Conservation (phyloP, 805 yeast genomes). For the Pichia insulana region DNA sequence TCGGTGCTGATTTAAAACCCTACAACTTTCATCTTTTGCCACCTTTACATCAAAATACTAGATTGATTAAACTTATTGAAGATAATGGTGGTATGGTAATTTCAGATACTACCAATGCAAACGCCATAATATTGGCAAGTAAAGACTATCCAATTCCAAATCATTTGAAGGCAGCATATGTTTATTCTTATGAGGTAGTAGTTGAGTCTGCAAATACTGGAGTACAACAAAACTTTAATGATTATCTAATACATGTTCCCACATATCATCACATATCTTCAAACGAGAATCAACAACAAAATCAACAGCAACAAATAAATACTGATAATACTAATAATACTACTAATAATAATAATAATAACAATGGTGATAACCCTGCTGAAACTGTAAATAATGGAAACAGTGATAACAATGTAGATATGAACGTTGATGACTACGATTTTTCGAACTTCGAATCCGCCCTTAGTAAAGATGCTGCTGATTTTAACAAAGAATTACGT, state of each 20-base stretch:
- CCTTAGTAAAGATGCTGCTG: background rate
- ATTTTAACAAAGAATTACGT: background rate
- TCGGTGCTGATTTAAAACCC: slow-evolving; percentile 11
- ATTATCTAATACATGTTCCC: slow-evolving; percentile 13
- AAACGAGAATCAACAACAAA: background rate
- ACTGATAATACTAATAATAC: no score
- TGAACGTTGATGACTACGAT: background rate
- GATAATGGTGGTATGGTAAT: slow-evolving; percentile 16
- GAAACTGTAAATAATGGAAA: background rate
- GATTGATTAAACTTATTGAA: slow-evolving; percentile 8
- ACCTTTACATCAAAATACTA: slow-evolving; percentile 10
- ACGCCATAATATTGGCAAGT: slow-evolving; percentile 12
- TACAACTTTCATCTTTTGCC: slow-evolving; percentile 15
- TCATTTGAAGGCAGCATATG: slow-evolving; percentile 11
- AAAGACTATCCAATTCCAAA: slow-evolving; percentile 8
- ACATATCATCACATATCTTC: slow-evolving; percentile 2
- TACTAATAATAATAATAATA: no score
- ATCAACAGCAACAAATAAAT: background rate
- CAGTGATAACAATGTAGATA: background rate
- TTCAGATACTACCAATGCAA: slow-evolving; percentile 9
- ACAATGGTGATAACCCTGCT: no score
- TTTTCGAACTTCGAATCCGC: slow-evolving; percentile 1
- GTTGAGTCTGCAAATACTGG: slow-evolving; percentile 14
- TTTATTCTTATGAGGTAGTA: slow-evolving; percentile 14
- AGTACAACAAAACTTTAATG: slow-evolving; percentile 11